A percentile compares a stretch with the other conserved stretches of the same genome.
phyloP scores from a whole-genome alignment of 192 early-diverging fungal species.

The Pilaira anomala region DNA sequence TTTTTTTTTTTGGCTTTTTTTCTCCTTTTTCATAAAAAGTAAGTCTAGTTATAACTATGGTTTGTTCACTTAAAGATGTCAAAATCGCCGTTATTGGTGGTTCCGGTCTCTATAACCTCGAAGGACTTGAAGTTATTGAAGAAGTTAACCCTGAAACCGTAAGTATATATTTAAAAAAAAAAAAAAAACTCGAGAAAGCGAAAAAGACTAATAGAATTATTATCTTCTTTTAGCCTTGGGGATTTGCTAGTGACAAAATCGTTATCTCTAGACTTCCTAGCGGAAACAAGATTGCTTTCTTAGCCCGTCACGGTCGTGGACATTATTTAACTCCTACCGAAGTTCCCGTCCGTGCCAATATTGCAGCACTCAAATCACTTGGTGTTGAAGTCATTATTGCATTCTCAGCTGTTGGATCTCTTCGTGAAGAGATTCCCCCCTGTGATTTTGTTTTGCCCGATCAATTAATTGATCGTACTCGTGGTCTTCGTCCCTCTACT shows the following conservation, averaged over 20 bases:
- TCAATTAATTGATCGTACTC: slow-evolving; percentile 97
- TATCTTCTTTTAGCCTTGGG: slow-evolving; percentile 64
- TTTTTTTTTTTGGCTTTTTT: too few relatives aligned
- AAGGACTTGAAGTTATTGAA: slow-evolving; percentile 45
- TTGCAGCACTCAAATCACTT: slow-evolving; percentile 93
- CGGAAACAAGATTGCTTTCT: slow-evolving; percentile 88
- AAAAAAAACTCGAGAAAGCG: not conserved
- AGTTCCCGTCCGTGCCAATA: slow-evolving; percentile 94
- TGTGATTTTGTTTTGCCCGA: slow-evolving; percentile 92
- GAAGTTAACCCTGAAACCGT: slow-evolving; percentile 86
- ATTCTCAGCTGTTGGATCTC: slow-evolving; percentile 95
- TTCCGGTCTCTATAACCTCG: slow-evolving; percentile 84
- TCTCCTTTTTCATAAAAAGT: too few relatives aligned
- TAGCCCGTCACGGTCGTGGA: slow-evolving; percentile 91
- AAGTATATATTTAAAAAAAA: slow-evolving; percentile 28
- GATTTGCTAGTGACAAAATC: slow-evolving; percentile 85
- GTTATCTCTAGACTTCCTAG: slow-evolving; percentile 67
- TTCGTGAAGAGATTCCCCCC: slow-evolving; percentile 90
- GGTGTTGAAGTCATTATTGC: slow-evolving; percentile 92
- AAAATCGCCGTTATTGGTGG: slow-evolving; percentile 94
- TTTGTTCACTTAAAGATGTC: slow-evolving; percentile 42
- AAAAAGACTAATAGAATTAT: not conserved
- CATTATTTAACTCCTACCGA: slow-evolving; percentile 85
- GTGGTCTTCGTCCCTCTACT: slow-evolving; percentile 89
- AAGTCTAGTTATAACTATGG: too few relatives aligned